These are phyloP conservation scores for Xylaria arbuscula DNA, from an alignment of 2,329 filamentous ascomycete species.

Conservation along the genomic window DNA sequence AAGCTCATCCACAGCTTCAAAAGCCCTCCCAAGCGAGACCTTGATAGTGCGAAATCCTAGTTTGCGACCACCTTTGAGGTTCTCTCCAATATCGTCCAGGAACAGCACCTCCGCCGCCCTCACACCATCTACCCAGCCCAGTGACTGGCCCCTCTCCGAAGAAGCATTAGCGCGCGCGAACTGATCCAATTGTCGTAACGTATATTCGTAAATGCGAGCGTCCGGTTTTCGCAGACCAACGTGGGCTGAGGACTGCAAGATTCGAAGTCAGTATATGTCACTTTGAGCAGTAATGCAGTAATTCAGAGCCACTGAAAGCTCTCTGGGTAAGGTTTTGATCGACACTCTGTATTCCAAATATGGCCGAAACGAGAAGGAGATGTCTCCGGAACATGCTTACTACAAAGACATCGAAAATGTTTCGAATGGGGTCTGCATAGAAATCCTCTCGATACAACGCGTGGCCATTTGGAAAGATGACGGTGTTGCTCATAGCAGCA, in stretches of 20 bases:
- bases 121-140: conserved; percentile 65
- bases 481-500: conserved; percentile 89
- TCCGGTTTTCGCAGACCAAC: conserved; percentile 91
- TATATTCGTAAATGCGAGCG: conserved; percentile 79
- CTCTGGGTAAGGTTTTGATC: background rate
- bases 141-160: conserved; percentile 52
- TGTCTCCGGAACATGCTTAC: conserved; percentile 1
- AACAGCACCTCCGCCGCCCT: conserved; percentile 79
- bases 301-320: background rate
- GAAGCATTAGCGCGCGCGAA: conserved; percentile 65
- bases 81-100: conserved; percentile 93
- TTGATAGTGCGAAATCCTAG: conserved; percentile 86
- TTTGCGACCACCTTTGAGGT: conserved; percentile 81
- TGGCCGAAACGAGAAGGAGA: background rate
- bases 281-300: background rate
- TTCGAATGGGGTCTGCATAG: conserved; percentile 67
- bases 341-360: background rate
- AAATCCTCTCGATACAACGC: conserved; percentile 68
- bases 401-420: conserved; percentile 86
- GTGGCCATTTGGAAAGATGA: conserved; percentile 83
- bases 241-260: conserved; percentile 74
- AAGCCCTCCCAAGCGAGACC: conserved; percentile 80
- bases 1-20: conserved; percentile 83
- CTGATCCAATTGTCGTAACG: conserved; percentile 73
- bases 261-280: conserved; percentile 2